Evolutionary conservation across 2,329 filamentous ascomycete species (phyloP).

Genomic region (Cryphonectria parasitica): DNA sequence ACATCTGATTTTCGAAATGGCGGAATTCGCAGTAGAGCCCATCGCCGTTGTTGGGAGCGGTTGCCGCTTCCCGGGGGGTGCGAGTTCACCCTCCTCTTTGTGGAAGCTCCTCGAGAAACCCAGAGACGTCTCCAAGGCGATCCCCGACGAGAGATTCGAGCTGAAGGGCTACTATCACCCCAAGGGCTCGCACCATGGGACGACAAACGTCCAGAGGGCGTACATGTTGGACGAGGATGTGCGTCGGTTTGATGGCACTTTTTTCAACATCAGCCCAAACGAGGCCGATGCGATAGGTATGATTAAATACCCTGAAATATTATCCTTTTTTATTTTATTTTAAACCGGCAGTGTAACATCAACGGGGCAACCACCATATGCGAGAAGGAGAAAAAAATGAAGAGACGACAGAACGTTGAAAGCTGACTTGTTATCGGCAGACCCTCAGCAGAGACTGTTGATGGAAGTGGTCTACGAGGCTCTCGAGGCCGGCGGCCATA

Average conservation of each 20-base stretch:
- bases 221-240: slow-evolving; percentile 30
- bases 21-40: slow-evolving; percentile 35
- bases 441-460: slow-evolving; percentile 20
- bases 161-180: slow-evolving; percentile 34
- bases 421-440: slow-evolving; percentile 21
- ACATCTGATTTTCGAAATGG: not conserved
- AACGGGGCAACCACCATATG: no score
- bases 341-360: not conserved
- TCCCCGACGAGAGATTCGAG: slow-evolving; percentile 34
- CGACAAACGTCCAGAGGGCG: slow-evolving; percentile 33
- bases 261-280: slow-evolving; percentile 33
- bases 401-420: not conserved
- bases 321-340: no score
- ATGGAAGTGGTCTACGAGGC: slow-evolving; percentile 33
- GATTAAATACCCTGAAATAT: not conserved
- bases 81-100: slow-evolving; percentile 40
- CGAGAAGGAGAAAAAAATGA: no score
- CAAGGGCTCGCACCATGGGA: slow-evolving; percentile 36
- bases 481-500: slow-evolving; percentile 31
- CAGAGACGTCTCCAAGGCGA: slow-evolving; percentile 32
- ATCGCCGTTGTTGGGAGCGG: slow-evolving; percentile 49
- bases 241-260: slow-evolving; percentile 32
- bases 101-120: slow-evolving; percentile 40
- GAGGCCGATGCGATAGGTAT: slow-evolving; percentile 26
- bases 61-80: slow-evolving; percentile 45